Percentiles rank a stretch among this genome's conserved stretches.
Evolutionary conservation across 148 eudicot genomes (phyloP).

Genomic region (Silene latifolia): DNA sequence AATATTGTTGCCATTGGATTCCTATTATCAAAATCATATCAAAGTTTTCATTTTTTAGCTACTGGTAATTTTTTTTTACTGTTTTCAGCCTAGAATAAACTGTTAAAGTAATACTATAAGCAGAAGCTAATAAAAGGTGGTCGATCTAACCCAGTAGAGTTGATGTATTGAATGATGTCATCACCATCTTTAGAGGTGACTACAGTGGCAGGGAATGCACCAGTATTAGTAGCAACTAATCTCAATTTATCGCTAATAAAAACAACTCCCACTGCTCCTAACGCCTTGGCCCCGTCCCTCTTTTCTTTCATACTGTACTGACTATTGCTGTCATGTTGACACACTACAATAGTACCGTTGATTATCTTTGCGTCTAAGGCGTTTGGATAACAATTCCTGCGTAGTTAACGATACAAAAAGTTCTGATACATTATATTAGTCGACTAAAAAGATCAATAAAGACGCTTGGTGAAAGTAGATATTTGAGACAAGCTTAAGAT

Average conservation of each 20-base stretch:
- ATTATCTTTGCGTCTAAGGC: slow-evolving; percentile 37
- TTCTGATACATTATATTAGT: not conserved
- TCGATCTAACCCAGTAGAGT: slow-evolving; percentile 43
- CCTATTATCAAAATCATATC: slow-evolving; percentile 28
- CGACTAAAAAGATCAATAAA: not conserved
- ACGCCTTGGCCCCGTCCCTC: slow-evolving; percentile 12
- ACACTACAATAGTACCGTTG: slow-evolving; percentile 53
- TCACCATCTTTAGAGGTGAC: slow-evolving; percentile 41
- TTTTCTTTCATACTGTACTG: slow-evolving; percentile 18
- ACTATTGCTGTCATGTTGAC: slow-evolving; percentile 29
- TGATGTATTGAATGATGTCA: slow-evolving; percentile 40
- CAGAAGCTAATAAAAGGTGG: not conserved
- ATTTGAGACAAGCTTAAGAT: not conserved
- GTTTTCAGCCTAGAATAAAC: no score
- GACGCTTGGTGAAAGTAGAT: not conserved
- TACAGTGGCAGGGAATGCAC: slow-evolving; percentile 39
- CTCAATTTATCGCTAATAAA: slow-evolving; percentile 31
- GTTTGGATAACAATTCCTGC: slow-evolving; percentile 49
- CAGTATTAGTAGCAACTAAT: slow-evolving; percentile 31
- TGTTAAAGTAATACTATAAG: no score
- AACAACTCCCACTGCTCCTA: slow-evolving; percentile 48
- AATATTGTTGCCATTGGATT: slow-evolving; percentile 54
- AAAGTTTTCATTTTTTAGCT: no score
- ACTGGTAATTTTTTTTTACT: no score
- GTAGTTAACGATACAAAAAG: not conserved